A percentile compares a stretch with the other conserved stretches of the same genome.
phyloP scores from a whole-genome alignment of 805 yeast species.

The Metschnikowia gelsemii region DNA sequence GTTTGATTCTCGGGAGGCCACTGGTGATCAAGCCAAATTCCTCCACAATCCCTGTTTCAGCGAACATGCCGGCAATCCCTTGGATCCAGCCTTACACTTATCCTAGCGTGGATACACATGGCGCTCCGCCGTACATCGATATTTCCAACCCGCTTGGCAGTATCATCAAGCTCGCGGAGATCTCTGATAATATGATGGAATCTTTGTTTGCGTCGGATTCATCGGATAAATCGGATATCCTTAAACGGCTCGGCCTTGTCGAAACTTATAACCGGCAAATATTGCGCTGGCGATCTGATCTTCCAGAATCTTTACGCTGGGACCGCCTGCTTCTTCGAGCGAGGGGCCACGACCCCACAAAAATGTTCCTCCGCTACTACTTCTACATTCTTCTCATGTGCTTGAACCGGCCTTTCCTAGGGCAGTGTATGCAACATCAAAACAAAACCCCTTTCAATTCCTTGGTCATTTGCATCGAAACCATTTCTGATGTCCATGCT shows the following conservation, averaged over 20 bases:
- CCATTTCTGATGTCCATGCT: conserved; percentile 9
- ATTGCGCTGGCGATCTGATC: conserved; percentile 12
- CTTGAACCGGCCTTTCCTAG: conserved; percentile 17
- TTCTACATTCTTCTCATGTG: conserved; percentile 16
- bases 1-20: conserved; percentile 17
- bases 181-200: conserved; percentile 15
- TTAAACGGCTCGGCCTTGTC: conserved; percentile 7
- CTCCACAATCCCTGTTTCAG: conserved; percentile 14
- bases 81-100: conserved; percentile 16
- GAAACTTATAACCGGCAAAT: conserved; percentile 10
- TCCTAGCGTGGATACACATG: conserved; percentile 10
- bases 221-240: background rate
- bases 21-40: conserved; percentile 11
- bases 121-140: conserved; percentile 11
- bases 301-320: conserved; percentile 13
- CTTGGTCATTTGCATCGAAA: conserved; percentile 10
- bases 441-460: conserved; percentile 1
- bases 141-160: conserved; percentile 14
- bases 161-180: conserved; percentile 10
- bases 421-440: too few species aligned
- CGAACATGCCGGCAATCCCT: conserved; percentile 17
- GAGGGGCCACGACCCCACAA: conserved; percentile 14
- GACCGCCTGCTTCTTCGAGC: conserved; percentile 1
- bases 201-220: conserved; percentile 8
- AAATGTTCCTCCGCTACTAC: conserved; percentile 16